Evolutionary conservation across 2,329 filamentous ascomycete species (phyloP).

Genomic region (Alternaria ventricosa): DNA sequence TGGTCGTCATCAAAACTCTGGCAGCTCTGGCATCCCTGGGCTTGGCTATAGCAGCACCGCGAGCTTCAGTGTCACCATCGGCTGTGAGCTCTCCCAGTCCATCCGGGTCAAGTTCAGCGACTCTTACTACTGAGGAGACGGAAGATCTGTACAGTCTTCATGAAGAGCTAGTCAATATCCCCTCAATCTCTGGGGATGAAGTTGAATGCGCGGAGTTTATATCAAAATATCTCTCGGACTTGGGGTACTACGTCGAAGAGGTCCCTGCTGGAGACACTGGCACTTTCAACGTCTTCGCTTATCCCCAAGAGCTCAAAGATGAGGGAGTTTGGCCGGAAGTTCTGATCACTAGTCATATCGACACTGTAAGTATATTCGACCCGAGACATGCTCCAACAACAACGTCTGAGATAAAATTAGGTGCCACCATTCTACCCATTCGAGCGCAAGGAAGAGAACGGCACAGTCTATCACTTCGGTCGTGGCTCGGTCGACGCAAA

Average conservation of each 20-base stretch:
- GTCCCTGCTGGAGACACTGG: slow-evolving; percentile 45
- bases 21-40: background rate
- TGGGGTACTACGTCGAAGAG: slow-evolving; percentile 58
- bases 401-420: slow-evolving; percentile 3
- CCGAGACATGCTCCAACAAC: background rate
- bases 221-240: slow-evolving; percentile 65
- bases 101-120: background rate
- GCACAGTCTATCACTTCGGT: slow-evolving; percentile 61
- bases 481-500: slow-evolving; percentile 72
- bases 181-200: slow-evolving; percentile 62
- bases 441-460: slow-evolving; percentile 55
- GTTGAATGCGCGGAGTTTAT: slow-evolving; percentile 71
- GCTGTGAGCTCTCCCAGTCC: slow-evolving; percentile 6
- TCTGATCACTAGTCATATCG: slow-evolving; percentile 80
- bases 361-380: slow-evolving; percentile 56
- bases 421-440: slow-evolving; percentile 71
- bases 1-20: slow-evolving; percentile 2
- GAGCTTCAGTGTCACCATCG: slow-evolving; percentile 6
- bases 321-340: slow-evolving; percentile 58
- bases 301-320: slow-evolving; percentile 47
- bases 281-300: slow-evolving; percentile 80
- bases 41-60: slow-evolving; percentile 8
- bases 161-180: slow-evolving; percentile 33
- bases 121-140: slow-evolving; percentile 20
- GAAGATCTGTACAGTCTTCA: slow-evolving; percentile 35